Evolutionary conservation across 2,329 filamentous ascomycete genomes (phyloP), one percentile per base, ranked within the genome.

Genomic region (Trichoderma koningii): DNA sequence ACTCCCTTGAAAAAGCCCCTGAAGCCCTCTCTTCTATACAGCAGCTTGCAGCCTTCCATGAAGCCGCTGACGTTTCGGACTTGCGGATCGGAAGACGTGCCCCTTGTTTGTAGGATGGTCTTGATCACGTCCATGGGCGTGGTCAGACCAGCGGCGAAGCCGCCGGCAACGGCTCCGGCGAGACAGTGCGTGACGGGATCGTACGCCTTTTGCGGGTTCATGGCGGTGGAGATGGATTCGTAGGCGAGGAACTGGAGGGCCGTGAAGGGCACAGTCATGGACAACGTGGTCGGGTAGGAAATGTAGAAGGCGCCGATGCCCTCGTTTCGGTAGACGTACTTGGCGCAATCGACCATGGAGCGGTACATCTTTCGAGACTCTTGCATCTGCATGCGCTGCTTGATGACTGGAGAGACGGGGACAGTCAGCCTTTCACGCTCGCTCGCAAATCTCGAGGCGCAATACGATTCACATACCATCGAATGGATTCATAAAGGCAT

Each of bases 401-500:
- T 99, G 82, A 99, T 97, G 68, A 99, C 95, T 97, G 73, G 34
- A 45, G 14, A 17, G 10, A 7, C 28, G 23, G n/a, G 42, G 7
- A 7, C 12, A 14, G 50, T 38, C 10, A 30, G 28, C 23, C 14
- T 45, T 14, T 23, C 21, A 7, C 14, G 21, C 17, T 38, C 30
- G 7, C 21, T 10, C n/a, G 12, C 9, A 2, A 2, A 19, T 9
- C 23, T 7, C 2, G 34, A 23, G 0, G 7, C 30, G 42, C 12
- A 21, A 21, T 9, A 21, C 10, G n/a, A 5, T 51, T 26, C 61
- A 75, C 86, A 73, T 85, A 97, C 93, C 93, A 80, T 99, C 95
- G 76, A 99, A 99, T 23, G 95, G 95, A 75, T 98, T 99, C 95
- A 99, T 99, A 70, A 99, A 87, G 63, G 95, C 95, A 82, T 99